Evolutionary conservation across 2,329 filamentous ascomycete species (phyloP).

Genomic region (Leptodontidium sp.): DNA sequence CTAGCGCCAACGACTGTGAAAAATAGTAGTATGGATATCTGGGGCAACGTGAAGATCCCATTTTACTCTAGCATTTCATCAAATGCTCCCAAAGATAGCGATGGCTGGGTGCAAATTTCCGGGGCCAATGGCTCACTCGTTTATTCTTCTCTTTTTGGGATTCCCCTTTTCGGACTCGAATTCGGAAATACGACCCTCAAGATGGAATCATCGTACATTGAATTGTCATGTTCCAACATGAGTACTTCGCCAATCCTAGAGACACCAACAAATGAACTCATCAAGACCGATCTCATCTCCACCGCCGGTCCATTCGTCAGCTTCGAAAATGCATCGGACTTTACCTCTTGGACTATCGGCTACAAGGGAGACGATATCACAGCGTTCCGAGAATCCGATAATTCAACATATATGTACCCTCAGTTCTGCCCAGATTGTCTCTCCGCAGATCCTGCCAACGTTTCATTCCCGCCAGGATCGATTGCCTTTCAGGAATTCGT

Average conservation of each 20-base stretch:
- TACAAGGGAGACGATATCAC: conserved; percentile 36
- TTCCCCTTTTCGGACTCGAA: conserved; percentile 33
- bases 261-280: conserved; percentile 10
- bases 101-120: conserved; percentile 35
- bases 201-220: conserved; percentile 38
- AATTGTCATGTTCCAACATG: conserved; percentile 35
- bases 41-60: conserved; percentile 46
- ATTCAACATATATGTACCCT: conserved; percentile 28
- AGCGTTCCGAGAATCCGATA: conserved; percentile 14
- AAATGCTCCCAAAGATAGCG: conserved; percentile 21
- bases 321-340: conserved; percentile 29
- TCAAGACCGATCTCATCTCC: conserved; percentile 32
- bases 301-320: conserved; percentile 34
- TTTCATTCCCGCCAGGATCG: conserved; percentile 27
- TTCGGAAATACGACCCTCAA: conserved; percentile 36
- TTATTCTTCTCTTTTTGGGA: conserved; percentile 39
- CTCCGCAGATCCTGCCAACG: conserved; percentile 6
- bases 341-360: conserved; percentile 34
- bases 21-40: conserved; percentile 39
- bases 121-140: conserved; percentile 26
- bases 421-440: conserved; percentile 37
- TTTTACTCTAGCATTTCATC: conserved; percentile 33
- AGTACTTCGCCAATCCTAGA: conserved; percentile 18
- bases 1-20: conserved; percentile 37
- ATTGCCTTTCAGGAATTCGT: conserved; percentile 37